Conservation (phyloP, 2,329 filamentous ascomycete species). For the Epichloe glyceriae region DNA sequence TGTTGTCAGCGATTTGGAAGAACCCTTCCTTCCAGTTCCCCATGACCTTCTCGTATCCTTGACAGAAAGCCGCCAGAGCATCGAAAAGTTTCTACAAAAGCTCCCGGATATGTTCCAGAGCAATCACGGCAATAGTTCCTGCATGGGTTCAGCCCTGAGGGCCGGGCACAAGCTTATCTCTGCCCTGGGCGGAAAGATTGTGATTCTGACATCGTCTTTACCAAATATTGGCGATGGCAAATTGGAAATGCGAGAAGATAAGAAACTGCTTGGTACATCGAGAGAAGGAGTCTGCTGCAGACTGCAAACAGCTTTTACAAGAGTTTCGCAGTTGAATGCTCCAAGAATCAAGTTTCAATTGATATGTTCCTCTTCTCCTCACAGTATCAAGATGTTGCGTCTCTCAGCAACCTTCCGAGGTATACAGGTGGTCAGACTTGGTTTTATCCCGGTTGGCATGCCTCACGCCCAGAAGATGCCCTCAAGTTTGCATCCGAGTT, state of each 20-base stretch:
- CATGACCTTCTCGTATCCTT: conserved; percentile 83
- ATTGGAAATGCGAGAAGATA: conserved; percentile 88
- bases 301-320: conserved; percentile 97
- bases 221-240: conserved; percentile 85
- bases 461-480: conserved; percentile 82
- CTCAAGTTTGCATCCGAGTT: conserved; percentile 97
- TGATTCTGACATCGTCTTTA: conserved; percentile 77
- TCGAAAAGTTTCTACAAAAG: conserved; percentile 82
- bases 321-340: conserved; percentile 96
- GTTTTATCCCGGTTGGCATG: conserved; percentile 98
- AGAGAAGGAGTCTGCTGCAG: conserved; percentile 81
- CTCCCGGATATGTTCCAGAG: conserved; percentile 95
- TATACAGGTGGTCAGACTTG: conserved; percentile 97
- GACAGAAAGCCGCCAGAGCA: conserved; percentile 76
- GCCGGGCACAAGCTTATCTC: conserved; percentile 95
- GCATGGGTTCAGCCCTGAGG: conserved; percentile 85
- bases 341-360: conserved; percentile 95
- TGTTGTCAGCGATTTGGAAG: conserved; percentile 87
- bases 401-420: conserved; percentile 83
- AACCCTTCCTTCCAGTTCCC: conserved; percentile 91
- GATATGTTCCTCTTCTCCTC: conserved; percentile 97
- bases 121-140: conserved; percentile 79
- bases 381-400: conserved; percentile 94
- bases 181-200: conserved; percentile 86
- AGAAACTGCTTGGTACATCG: conserved; percentile 85